Base-by-base conservation (phyloP, 2,329 filamentous ascomycete genomes). In the Sclerotinia borealis region DNA sequence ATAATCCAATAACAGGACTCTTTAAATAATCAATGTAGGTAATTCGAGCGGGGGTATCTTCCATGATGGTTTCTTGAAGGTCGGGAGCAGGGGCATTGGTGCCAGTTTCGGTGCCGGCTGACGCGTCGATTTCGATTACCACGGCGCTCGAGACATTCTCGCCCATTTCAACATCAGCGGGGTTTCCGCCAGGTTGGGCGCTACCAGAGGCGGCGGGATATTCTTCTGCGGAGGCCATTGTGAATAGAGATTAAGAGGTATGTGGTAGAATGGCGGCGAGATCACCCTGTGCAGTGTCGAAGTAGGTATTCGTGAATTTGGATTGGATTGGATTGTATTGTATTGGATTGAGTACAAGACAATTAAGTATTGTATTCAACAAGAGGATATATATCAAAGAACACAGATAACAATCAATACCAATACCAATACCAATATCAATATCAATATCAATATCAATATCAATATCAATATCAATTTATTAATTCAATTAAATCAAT, bases 1-100 rank as follows among this genome's bases (percentile, higher is more conserved):
- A 72, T 34, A 92, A 76, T 19, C 85, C 85, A 37, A 92, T 84
- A 13, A 91, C 80, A 0, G 90, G 88, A 67, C 87, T 91, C 67
- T 80, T 82, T 27, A 92, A 79, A 70, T 88, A 90, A 71, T 79
- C 81, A 56, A 82, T 75, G 69, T 85, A 87, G 19, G 72, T 73
- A 15, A 68, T 63, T 25, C 72, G 64, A 15, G 64, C 63, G 0
- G 68, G 67, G 2, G 39, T 39, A 34, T 72, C 67, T 31, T 68
- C 69, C 61, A 69, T 64, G 17, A 62, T 48, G 43, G 39, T 67
- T 68, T 49, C 64, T 62, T 45, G 70, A 68, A 22, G 67, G 63
- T 63, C 65, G 3, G 13, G 37, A 17, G 15, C 49, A 6, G 61
- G 27, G 27, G 47, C 5, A 34, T 45, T 55, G 19, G 41, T 50